These are phyloP conservation scores for Globisporangium polare DNA, from an alignment of 352 stramenopile genomes.

Conservation along the genomic window DNA sequence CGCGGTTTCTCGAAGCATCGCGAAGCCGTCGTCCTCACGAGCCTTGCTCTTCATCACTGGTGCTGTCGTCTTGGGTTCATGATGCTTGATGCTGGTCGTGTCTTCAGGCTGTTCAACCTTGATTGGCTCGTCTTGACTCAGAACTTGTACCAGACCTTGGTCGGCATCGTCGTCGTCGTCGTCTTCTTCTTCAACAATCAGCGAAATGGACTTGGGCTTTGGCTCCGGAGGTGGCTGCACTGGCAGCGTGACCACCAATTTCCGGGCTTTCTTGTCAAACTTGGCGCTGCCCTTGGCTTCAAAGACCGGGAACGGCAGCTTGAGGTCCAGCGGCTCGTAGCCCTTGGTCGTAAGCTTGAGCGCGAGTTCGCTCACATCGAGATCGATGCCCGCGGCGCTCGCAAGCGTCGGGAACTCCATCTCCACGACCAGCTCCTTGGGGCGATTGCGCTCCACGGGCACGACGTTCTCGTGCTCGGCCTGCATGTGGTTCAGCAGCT, in stretches of 20 bases:
- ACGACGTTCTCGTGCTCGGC: conserved; percentile 30
- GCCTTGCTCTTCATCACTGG: neutral
- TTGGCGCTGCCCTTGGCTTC: conserved; percentile 73
- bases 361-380: conserved; percentile 60
- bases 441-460: conserved; percentile 32
- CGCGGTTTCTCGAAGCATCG: conserved; percentile 54
- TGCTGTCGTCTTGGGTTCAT: neutral
- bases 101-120: neutral
- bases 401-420: conserved; percentile 52
- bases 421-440: conserved; percentile 63
- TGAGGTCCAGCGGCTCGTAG: conserved; percentile 53
- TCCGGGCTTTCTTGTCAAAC: conserved; percentile 78
- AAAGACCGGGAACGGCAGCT: conserved; percentile 72
- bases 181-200: conserved; percentile 40
- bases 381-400: conserved; percentile 51
- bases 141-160: neutral
- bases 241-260: conserved; percentile 76
- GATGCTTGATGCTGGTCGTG: neutral
- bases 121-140: neutral
- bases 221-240: conserved; percentile 51
- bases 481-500: conserved; percentile 76
- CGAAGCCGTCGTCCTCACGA: conserved; percentile 40
- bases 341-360: conserved; percentile 35
- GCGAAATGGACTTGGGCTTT: conserved; percentile 20
- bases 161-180: conserved; percentile 24